A percentile compares a stretch with the other conserved stretches of the same genome.
Conservation (phyloP, 805 yeast genomes). For the Candida hispaniensis region DNA sequence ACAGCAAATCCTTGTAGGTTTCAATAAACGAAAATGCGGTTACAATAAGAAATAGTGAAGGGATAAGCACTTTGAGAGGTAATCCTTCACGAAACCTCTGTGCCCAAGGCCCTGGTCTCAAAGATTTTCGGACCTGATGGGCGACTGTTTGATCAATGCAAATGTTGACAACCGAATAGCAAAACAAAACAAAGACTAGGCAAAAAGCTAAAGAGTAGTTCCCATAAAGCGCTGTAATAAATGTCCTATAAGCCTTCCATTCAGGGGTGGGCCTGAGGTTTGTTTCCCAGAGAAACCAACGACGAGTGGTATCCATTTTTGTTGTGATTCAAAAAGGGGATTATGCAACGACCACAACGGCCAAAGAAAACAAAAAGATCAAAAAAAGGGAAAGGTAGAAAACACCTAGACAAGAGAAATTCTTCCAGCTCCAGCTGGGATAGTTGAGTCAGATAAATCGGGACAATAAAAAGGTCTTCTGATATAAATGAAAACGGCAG, state of each 20-base stretch:
- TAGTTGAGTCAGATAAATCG: too few species aligned
- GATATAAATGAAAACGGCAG: too few species aligned
- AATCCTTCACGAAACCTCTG: slow-evolving; percentile 14
- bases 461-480: too few species aligned
- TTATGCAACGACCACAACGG: neutral
- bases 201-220: slow-evolving; percentile 9
- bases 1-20: slow-evolving; percentile 15
- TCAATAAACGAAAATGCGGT: slow-evolving; percentile 7
- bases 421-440: too few species aligned
- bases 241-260: slow-evolving; percentile 4
- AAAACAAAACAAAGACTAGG: slow-evolving; percentile 7
- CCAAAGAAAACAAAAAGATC: neutral
- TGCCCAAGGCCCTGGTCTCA: slow-evolving; percentile 7
- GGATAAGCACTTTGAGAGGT: slow-evolving; percentile 1
- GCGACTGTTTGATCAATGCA: slow-evolving; percentile 2
- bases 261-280: slow-evolving; percentile 14
- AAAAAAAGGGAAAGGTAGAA: too few species aligned
- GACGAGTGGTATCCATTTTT: slow-evolving; percentile 11
- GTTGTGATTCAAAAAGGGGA: neutral
- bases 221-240: slow-evolving; percentile 6
- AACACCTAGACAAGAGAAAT: too few species aligned
- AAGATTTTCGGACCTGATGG: slow-evolving; percentile 14
- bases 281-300: slow-evolving; percentile 14
- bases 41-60: slow-evolving; percentile 1
- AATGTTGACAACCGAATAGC: slow-evolving; percentile 8